These are phyloP conservation scores for Diplodia scrobiculata DNA, from an alignment of 2,329 filamentous ascomycete genomes.

Conservation along the genomic window DNA sequence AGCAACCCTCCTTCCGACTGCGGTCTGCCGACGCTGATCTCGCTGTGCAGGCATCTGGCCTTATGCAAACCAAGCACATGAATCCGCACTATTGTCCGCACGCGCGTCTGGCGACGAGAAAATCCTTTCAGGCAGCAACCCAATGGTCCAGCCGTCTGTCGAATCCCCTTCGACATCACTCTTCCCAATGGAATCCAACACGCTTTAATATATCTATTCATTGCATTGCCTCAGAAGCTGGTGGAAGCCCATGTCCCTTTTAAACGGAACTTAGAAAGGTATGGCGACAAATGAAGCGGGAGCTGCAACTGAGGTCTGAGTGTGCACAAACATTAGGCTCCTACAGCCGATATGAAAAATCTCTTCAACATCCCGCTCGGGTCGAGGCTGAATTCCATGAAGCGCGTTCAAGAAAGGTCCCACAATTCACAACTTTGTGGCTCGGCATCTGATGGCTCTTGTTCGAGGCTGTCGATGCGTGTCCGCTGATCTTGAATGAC, in stretches of 20 bases:
- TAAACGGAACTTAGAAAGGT: background rate
- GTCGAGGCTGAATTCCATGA: background rate
- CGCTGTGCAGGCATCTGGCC: background rate
- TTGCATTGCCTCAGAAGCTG: background rate
- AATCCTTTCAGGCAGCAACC: background rate
- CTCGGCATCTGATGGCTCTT: background rate
- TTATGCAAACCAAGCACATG: background rate
- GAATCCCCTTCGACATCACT: background rate
- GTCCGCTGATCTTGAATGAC: background rate
- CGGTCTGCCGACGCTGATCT: constrained; percentile 11
- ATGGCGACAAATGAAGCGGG: background rate
- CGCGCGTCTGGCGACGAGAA: background rate
- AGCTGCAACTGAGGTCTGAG: background rate
- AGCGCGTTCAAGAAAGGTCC: background rate
- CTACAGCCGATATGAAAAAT: background rate
- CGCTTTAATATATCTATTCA: background rate
- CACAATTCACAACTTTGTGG: background rate
- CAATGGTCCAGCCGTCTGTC: background rate
- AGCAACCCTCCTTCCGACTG: constrained; percentile 2
- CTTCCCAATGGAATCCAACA: background rate
- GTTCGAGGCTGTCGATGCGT: background rate
- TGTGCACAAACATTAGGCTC: background rate
- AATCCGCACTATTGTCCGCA: background rate
- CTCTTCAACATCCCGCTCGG: background rate
- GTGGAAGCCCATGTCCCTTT: background rate